phyloP scores from a whole-genome alignment of 768 basidiomycete genomes.

The Suillus fuscotomentosus region DNA sequence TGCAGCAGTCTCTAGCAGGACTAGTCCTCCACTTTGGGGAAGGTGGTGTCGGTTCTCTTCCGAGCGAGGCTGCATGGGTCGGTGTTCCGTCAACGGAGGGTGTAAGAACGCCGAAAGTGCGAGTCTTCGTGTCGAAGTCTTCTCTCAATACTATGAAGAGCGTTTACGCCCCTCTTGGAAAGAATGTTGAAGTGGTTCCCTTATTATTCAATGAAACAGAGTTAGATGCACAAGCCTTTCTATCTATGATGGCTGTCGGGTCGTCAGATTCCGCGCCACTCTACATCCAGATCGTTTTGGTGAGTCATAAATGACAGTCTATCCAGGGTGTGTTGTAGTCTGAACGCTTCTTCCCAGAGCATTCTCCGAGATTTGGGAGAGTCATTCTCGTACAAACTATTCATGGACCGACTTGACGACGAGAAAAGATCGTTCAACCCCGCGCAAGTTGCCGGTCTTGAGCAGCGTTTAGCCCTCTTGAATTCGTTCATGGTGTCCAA shows the following conservation, averaged over 20 bases:
- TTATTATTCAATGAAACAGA: conserved; percentile 51
- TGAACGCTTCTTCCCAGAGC: conserved; percentile 31
- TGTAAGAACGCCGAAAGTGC: conserved; percentile 18
- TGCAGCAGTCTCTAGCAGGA: conserved; percentile 50
- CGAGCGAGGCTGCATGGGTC: conserved; percentile 59
- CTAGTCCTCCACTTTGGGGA: conserved; percentile 63
- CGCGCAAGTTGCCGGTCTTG: conserved; percentile 46
- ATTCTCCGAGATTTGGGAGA: conserved; percentile 58
- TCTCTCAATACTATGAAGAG: conserved; percentile 49
- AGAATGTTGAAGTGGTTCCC: conserved; percentile 43
- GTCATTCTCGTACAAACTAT: conserved; percentile 43
- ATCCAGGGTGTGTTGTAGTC: not conserved
- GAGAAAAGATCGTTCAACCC: conserved; percentile 48
- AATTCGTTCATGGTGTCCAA: conserved; percentile 44
- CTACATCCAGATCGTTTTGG: conserved; percentile 62
- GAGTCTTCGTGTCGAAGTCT: conserved; percentile 52
- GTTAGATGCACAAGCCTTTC: conserved; percentile 55
- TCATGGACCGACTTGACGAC: conserved; percentile 39
- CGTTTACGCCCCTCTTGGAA: conserved; percentile 46
- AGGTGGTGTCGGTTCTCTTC: conserved; percentile 48
- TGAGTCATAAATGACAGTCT: conserved; percentile 26
- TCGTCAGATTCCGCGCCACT: conserved; percentile 53
- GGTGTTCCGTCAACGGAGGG: conserved; percentile 25
- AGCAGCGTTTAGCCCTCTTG: conserved; percentile 55
- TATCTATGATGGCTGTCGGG: conserved; percentile 64